Evolutionary conservation across 306 rosid species (phyloP).

Genomic region (Quercus variabilis): DNA sequence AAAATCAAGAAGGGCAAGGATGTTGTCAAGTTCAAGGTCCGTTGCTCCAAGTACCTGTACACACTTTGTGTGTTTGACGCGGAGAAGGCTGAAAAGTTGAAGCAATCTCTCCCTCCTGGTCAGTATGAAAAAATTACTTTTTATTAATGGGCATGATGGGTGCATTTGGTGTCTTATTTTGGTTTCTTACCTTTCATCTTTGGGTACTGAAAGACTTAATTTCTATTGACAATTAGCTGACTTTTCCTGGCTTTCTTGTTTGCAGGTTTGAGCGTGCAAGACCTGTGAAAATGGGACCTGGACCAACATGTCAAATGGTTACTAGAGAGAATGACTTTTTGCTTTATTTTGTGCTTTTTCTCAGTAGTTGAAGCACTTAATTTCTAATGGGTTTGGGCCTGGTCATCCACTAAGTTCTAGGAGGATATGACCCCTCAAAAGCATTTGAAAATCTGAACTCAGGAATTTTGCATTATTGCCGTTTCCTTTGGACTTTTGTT

Average conservation of each 20-base stretch:
- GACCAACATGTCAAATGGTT: background rate
- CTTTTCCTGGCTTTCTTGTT: background rate
- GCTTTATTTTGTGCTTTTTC: background rate
- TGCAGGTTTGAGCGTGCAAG: slow-evolving; percentile 87
- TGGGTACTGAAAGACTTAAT: too few species aligned
- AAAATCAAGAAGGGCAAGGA: slow-evolving; percentile 81
- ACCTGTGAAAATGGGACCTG: slow-evolving; percentile 42
- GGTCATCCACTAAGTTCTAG: background rate
- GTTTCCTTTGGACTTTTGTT: background rate
- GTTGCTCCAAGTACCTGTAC: slow-evolving; percentile 92
- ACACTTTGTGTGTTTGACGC: slow-evolving; percentile 76
- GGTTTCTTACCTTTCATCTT: too few species aligned
- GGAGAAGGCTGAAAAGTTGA: slow-evolving; percentile 84
- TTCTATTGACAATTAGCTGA: too few species aligned
- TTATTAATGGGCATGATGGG: too few species aligned
- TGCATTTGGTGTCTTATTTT: too few species aligned
- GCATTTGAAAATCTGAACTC: background rate
- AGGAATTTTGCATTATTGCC: background rate
- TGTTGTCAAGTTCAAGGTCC: slow-evolving; percentile 83
- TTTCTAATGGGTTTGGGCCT: background rate
- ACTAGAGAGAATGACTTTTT: background rate
- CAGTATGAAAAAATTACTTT: background rate
- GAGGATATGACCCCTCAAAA: background rate
- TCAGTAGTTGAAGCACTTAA: background rate
- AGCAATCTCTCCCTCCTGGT: slow-evolving; percentile 97